Evolutionary conservation across 768 basidiomycete genomes (phyloP).

Genomic region (Mycena olivaceomarginata): DNA sequence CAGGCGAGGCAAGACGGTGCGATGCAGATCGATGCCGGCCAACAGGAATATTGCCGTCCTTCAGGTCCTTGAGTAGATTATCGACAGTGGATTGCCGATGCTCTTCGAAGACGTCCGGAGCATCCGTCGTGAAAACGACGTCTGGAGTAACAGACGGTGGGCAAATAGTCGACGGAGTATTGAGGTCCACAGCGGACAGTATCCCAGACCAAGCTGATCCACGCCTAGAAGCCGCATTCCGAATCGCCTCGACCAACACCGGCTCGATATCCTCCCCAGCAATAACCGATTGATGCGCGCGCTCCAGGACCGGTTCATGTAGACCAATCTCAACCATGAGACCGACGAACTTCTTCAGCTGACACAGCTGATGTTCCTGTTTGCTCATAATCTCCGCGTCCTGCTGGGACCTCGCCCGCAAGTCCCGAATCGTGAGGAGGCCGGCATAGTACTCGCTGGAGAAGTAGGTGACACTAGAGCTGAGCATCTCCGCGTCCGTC

Average conservation of each 20-base stretch:
- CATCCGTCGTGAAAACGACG: conserved; percentile 44
- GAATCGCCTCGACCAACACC: conserved; percentile 65
- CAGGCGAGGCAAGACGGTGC: conserved; percentile 20
- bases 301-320: conserved; percentile 55
- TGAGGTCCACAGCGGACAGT: conserved; percentile 53
- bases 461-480: conserved; percentile 50
- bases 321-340: conserved; percentile 60
- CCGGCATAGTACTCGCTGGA: conserved; percentile 52
- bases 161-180: conserved; percentile 52
- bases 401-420: conserved; percentile 43
- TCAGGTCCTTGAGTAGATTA: conserved; percentile 52
- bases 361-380: conserved; percentile 52
- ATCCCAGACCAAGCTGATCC: conserved; percentile 65
- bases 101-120: conserved; percentile 44
- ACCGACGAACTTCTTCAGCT: conserved; percentile 58
- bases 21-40: conserved; percentile 35
- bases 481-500: conserved; percentile 46
- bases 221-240: conserved; percentile 60
- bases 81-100: conserved; percentile 53
- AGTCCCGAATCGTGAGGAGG: conserved; percentile 51
- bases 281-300: conserved; percentile 52
- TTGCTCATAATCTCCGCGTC: conserved; percentile 51
- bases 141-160: not conserved
- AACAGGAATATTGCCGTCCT: conserved; percentile 41
- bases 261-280: conserved; percentile 60